These are phyloP conservation scores for Fomitopsis pinicola DNA, from an alignment of 1,284 basidiomycete species.

Conservation along the genomic window DNA sequence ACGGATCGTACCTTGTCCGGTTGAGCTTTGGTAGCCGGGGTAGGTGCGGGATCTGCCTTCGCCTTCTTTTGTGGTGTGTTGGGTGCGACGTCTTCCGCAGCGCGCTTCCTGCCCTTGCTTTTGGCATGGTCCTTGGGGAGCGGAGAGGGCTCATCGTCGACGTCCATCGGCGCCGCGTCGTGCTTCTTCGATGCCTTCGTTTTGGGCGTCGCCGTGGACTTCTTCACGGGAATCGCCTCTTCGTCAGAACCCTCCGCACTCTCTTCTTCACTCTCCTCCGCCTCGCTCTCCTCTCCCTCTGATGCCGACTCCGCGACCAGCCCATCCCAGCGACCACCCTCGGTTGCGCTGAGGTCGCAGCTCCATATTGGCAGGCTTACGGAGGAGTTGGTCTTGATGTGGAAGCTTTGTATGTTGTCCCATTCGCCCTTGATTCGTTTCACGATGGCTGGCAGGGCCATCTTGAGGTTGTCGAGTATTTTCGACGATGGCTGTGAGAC, in stretches of 20 bases:
- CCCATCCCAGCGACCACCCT: slow-evolving; percentile 62
- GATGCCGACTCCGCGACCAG: slow-evolving; percentile 31
- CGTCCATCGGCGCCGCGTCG: slow-evolving; percentile 9
- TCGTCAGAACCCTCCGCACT: slow-evolving; percentile 28
- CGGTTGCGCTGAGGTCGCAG: slow-evolving; percentile 59
- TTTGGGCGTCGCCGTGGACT: slow-evolving; percentile 8
- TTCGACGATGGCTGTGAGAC: slow-evolving; percentile 72
- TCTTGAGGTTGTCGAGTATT: slow-evolving; percentile 76
- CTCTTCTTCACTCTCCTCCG: slow-evolving; percentile 23
- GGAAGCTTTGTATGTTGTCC: slow-evolving; percentile 88
- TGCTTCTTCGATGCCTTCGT: slow-evolving; percentile 10
- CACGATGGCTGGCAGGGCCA: slow-evolving; percentile 77
- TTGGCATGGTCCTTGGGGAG: slow-evolving; percentile 24
- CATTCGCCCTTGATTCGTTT: slow-evolving; percentile 75
- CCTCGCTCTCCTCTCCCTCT: slow-evolving; percentile 20
- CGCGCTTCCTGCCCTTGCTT: slow-evolving; percentile 43
- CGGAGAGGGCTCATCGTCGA: slow-evolving; percentile 3
- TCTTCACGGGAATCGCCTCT: slow-evolving; percentile 11
- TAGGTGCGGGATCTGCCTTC: slow-evolving; percentile 15
- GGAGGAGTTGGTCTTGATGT: slow-evolving; percentile 88
- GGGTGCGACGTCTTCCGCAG: slow-evolving; percentile 29
- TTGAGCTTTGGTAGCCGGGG: slow-evolving; percentile 6
- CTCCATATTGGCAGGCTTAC: slow-evolving; percentile 90
- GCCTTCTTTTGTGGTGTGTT: slow-evolving; percentile 30
- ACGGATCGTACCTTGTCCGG: background rate